Conservation (phyloP, 148 eudicot species). For the Gaultheria prostrata region DNA sequence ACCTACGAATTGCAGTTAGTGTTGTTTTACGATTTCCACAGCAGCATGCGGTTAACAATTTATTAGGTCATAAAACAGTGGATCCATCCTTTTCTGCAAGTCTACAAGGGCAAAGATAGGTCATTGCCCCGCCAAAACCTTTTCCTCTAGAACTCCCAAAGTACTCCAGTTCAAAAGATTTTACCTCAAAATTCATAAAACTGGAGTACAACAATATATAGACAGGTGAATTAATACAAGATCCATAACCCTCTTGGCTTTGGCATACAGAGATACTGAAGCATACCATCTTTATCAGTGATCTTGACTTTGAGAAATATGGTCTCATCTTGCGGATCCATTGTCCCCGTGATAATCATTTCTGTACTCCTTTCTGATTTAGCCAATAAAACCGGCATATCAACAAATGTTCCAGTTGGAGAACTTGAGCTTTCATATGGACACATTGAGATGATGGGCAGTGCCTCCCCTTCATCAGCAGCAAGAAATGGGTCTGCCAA, state of each 20-base stretch:
- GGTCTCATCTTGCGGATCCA: conserved; percentile 47
- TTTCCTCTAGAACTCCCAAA: not conserved
- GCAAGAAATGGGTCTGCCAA: conserved; percentile 44
- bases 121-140: not conserved
- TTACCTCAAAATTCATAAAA: not conserved
- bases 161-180: not conserved
- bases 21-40: not conserved
- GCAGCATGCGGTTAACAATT: not conserved
- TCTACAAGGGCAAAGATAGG: not conserved
- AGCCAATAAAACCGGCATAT: conserved; percentile 16
- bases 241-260: not conserved
- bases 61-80: not conserved
- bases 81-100: not conserved
- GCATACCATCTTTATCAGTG: conserved; percentile 38
- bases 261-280: not conserved
- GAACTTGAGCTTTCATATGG: conserved; percentile 12
- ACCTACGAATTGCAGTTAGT: not conserved
- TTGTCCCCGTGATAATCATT: conserved; percentile 50
- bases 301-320: conserved; percentile 48
- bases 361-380: conserved; percentile 23
- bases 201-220: not conserved
- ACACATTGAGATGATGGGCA: not conserved
- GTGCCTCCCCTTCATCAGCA: conserved; percentile 20
- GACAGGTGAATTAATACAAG: not conserved
- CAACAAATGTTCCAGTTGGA: conserved; percentile 25